Conservation (phyloP, 2,329 filamentous ascomycete genomes). For the Penicillium janthinellum region DNA sequence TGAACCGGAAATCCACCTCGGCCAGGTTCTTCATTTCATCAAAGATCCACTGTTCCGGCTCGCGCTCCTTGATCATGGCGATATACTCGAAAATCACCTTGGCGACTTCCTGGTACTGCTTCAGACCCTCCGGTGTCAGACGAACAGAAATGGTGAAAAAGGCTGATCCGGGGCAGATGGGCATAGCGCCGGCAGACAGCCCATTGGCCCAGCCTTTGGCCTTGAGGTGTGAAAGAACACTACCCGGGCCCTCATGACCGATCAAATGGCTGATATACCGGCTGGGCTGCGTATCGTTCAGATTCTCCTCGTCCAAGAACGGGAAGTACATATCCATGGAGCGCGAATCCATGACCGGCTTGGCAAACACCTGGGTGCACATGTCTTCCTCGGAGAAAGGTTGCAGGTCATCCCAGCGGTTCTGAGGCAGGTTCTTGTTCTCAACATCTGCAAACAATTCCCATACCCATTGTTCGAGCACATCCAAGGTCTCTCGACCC, state of each 20-base stretch:
- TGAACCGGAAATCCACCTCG: constrained; percentile 93
- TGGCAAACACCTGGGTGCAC: constrained; percentile 76
- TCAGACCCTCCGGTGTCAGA: constrained; percentile 81
- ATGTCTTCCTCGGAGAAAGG: constrained; percentile 64
- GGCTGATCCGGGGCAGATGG: constrained; percentile 76
- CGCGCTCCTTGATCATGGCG: constrained; percentile 75
- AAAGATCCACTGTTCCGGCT: constrained; percentile 90
- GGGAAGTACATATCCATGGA: constrained; percentile 80
- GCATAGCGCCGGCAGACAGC: constrained; percentile 73
- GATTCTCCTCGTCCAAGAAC: constrained; percentile 78
- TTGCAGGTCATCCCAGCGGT: constrained; percentile 66
- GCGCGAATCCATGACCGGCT: constrained; percentile 86
- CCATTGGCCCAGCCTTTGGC: constrained; percentile 86
- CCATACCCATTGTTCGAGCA: constrained; percentile 78
- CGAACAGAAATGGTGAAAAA: constrained; percentile 79
- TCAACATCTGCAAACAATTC: constrained; percentile 79
- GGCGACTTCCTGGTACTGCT: constrained; percentile 77
- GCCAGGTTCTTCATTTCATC: constrained; percentile 87
- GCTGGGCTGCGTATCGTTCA: constrained; percentile 79
- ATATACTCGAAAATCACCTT: constrained; percentile 91
- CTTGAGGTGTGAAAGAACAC: constrained; percentile 87
- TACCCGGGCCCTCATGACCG: constrained; percentile 89
- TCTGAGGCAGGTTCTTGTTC: constrained; percentile 75
- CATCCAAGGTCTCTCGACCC: constrained; percentile 77
- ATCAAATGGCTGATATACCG: constrained; percentile 87